Base-by-base conservation (phyloP, 1,139 yeast species). In the Zygoascus sp. region DNA sequence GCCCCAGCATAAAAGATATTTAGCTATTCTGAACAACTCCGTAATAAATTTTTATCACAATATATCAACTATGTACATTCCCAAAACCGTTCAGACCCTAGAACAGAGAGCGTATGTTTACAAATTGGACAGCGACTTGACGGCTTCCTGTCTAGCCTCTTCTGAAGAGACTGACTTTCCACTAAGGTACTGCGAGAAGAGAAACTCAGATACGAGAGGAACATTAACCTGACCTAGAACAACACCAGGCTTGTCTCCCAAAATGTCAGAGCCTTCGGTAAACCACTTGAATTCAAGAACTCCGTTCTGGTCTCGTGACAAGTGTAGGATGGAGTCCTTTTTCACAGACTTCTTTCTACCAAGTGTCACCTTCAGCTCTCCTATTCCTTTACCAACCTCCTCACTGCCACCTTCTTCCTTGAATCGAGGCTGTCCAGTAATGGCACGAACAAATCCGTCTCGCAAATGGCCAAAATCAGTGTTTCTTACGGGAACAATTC, bases 381-480 rank as follows among this genome's bases (percentile, higher is more conserved):
- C 54, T 17, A 70, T 48, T 10, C 73, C 71, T 36, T 57, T 57
- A 35, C 68, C 68, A 42, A 66, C 51, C 32, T 56, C 56, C 6
- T 59, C 64, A 21, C 46, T 47, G 37, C 58, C 53, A 9, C 57
- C 55, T 17, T 50, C 54, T 34, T 56, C 46, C 62, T 65, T 65
- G 52, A 61, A 61, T 44, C 60, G 53, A 1, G 80, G 77, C 57
- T 77, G 77, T 23, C 82, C 80, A 61, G 80, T 71, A 42, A 83
- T 75, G 2, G 95, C 81, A 60, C 92, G 83, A 48, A 88, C 79
- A 54, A 92, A 77, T 0, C 97, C 97, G 61, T 92, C 97, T 57
- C 85, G 78, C 62, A 92, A 68, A 63, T 92, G 97, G 53, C 80
- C 80, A 65, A 84, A 87, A 64, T 90, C 97, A 1, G 97, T 90